phyloP scores from a whole-genome alignment of 345 rosid genomes.

The Lenwebbia sp. region DNA sequence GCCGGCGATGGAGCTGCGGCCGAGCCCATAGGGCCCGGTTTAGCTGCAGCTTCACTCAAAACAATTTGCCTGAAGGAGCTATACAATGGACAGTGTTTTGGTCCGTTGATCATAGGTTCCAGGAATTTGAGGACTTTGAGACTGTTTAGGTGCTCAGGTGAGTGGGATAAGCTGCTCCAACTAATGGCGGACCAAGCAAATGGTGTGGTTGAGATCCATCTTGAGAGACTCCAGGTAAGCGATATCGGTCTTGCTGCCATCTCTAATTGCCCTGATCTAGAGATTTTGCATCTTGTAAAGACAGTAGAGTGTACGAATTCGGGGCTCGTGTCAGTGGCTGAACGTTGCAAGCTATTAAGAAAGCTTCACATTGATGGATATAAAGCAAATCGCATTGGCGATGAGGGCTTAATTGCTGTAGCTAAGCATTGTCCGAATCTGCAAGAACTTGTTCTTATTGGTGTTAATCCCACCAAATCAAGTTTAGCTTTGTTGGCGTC shows the following conservation, averaged over 20 bases:
- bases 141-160: slow-evolving; percentile 78
- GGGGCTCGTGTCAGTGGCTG: slow-evolving; percentile 39
- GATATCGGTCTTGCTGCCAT: slow-evolving; percentile 44
- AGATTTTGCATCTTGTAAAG: slow-evolving; percentile 62
- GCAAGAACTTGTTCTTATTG: slow-evolving; percentile 67
- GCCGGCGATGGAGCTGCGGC: slow-evolving; percentile 31
- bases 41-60: slow-evolving; percentile 48
- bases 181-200: slow-evolving; percentile 25
- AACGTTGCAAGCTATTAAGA: slow-evolving; percentile 47
- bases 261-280: slow-evolving; percentile 49
- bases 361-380: slow-evolving; percentile 83
- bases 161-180: slow-evolving; percentile 64
- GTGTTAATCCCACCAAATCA: slow-evolving; percentile 48
- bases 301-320: slow-evolving; percentile 59
- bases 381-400: slow-evolving; percentile 59
- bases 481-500: slow-evolving; percentile 50
- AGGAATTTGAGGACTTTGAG: slow-evolving; percentile 53
- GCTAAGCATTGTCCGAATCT: slow-evolving; percentile 52
- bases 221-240: slow-evolving; percentile 63
- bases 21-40: slow-evolving; percentile 57
- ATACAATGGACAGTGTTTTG: slow-evolving; percentile 68
- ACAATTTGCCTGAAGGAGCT: slow-evolving; percentile 67
- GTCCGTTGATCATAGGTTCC: slow-evolving; percentile 52
- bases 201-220: slow-evolving; percentile 49
- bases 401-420: slow-evolving; percentile 47